Base-by-base conservation (phyloP, 2,329 filamentous ascomycete genomes). In the Calonectria ilicicola region DNA sequence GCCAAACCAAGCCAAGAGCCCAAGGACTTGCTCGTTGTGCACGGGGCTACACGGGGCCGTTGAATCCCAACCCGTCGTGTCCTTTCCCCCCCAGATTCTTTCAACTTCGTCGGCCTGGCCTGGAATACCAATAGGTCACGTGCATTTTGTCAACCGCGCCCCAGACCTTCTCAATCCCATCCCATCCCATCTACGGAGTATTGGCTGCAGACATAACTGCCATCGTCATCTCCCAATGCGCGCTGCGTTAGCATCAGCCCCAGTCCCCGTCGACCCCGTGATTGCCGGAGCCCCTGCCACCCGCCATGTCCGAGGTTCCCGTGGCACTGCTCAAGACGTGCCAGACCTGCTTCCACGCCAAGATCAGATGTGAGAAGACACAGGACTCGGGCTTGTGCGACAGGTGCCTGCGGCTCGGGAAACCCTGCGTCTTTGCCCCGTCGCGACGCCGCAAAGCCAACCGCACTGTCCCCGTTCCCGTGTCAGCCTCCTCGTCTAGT, bases 331-430 rank as follows among this genome's bases (percentile, higher is more conserved):
- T 79, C 40, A 83, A 82, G 65, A 83, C 82, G 9, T 83, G 82
- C 49, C 81, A 82, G 70, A 81, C 81, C 26, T 83, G 82, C 70
- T 82, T 82, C 66, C 80, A 81, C 27, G 82, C 82, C 65, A 83
- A 83, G 53, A 83, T 83, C n/a, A 76, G 81, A 19, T 83, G 82
- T 69, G 78, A 81, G 53, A 82, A 81, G 47, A 80, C 82, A 0
- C 81, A 83, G 23, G 77, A 82, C n/a, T 81, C 81, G 12, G 79
- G 75, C 27, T 72, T 78, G 49, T 83, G 82, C 70, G 81, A 83
- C 38, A 72, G 82, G 23, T 83, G 82, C 70, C 71, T 82, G 63
- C 79, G 82, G 26, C 74, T 83, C 3, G 77, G 75, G n/a, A 83
- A 83, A 67, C 70, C 75, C 1, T 83, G 82, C 63, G 74, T 82